Conservation (phyloP, 768 basidiomycete species). For the Boletus pseudo-olivaceus region DNA sequence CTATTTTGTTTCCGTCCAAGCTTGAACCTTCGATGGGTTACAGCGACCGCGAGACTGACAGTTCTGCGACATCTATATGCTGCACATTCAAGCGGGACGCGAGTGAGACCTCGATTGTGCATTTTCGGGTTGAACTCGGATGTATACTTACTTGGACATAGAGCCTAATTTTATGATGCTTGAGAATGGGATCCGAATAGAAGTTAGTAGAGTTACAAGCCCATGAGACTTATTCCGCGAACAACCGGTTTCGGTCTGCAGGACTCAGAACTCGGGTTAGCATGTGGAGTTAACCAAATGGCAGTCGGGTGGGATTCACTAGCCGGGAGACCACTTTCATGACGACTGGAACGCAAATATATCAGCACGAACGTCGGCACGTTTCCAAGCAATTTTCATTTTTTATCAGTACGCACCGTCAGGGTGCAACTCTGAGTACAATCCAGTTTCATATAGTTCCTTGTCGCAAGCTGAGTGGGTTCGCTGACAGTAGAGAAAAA, state of each 20-base stretch:
- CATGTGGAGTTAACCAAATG: neutral
- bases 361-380: neutral
- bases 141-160: neutral
- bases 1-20: neutral
- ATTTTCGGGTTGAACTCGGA: neutral
- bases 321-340: neutral
- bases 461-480: neutral
- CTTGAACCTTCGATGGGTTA: neutral
- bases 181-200: neutral
- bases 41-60: neutral
- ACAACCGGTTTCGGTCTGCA: neutral
- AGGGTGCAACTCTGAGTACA: neutral
- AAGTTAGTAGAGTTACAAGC: neutral
- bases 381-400: neutral
- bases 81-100: neutral
- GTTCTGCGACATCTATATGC: neutral
- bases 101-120: too few species aligned
- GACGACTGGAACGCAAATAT: neutral
- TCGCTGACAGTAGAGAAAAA: neutral
- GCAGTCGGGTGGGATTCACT: too few species aligned
- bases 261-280: neutral
- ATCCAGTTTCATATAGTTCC: neutral
- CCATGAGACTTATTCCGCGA: neutral
- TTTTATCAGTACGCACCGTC: neutral
- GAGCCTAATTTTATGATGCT: neutral